These are phyloP conservation scores for Suzukiozyma palmioleophila DNA, from an alignment of 1,139 yeast genomes.

Conservation along the genomic window DNA sequence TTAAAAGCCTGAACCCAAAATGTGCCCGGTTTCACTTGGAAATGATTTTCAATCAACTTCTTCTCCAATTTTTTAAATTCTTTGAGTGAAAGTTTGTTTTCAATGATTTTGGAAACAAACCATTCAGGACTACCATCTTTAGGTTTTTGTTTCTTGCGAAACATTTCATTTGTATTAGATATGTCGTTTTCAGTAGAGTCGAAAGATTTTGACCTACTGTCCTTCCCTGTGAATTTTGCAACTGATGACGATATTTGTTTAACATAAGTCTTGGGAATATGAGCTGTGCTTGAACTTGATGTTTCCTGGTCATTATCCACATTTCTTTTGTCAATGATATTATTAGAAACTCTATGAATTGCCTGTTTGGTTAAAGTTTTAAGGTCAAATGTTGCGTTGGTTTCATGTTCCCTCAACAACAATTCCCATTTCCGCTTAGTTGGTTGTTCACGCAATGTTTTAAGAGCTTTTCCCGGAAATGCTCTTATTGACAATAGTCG, in stretches of 20 bases:
- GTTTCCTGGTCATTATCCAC: constrained; percentile 3
- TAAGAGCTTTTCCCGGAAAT: constrained; percentile 33
- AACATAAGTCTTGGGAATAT: not conserved
- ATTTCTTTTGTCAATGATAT: constrained; percentile 5
- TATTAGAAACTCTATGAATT: not conserved
- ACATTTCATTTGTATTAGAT: constrained; percentile 4
- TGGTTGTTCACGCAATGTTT: constrained; percentile 27
- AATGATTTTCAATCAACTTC: constrained; percentile 21
- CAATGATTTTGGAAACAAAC: constrained; percentile 37
- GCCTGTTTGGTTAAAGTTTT: constrained; percentile 13
- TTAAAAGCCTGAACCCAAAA: constrained; percentile 33
- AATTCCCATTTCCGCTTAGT: constrained; percentile 44
- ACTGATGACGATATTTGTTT: not conserved
- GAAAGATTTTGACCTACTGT: constrained; percentile 3
- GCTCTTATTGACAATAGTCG: constrained; percentile 34
- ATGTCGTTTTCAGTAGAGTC: constrained; percentile 7
- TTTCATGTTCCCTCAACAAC: constrained; percentile 38
- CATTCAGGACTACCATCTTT: constrained; percentile 43
- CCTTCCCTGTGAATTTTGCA: constrained; percentile 4
- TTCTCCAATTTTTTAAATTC: constrained; percentile 36
- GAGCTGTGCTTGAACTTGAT: not conserved
- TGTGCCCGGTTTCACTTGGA: constrained; percentile 16
- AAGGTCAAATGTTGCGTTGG: constrained; percentile 35
- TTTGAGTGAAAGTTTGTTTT: constrained; percentile 28
- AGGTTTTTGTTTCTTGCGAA: constrained; percentile 16